phyloP scores from a whole-genome alignment of 1,284 basidiomycete genomes.

The Ustilago trichophora region DNA sequence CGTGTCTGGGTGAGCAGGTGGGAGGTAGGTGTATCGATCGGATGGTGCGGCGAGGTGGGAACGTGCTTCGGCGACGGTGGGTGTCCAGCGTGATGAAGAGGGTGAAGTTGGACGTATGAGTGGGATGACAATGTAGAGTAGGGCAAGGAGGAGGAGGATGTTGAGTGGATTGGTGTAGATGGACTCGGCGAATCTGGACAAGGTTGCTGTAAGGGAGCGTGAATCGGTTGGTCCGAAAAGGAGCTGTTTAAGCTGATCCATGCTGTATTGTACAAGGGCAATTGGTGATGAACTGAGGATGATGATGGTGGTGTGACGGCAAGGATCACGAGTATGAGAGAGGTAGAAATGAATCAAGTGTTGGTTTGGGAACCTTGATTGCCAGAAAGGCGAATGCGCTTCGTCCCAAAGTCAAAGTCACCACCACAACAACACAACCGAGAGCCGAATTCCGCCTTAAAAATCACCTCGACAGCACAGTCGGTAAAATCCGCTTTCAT shows the following conservation, averaged over 20 bases:
- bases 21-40: slow-evolving; percentile 55
- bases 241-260: slow-evolving; percentile 14
- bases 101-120: slow-evolving; percentile 45
- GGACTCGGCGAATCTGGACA: slow-evolving; percentile 20
- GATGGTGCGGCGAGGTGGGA: slow-evolving; percentile 27
- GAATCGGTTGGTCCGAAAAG: slow-evolving; percentile 6
- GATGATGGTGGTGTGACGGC: no score
- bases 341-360: no score
- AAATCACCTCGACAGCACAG: no score
- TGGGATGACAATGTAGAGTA: slow-evolving; percentile 50
- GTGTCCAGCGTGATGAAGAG: slow-evolving; percentile 38
- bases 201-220: not conserved
- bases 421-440: no score
- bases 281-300: no score
- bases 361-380: no score
- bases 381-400: no score
- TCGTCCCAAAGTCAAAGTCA: no score
- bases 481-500: no score
- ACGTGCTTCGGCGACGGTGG: slow-evolving; percentile 36
- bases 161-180: slow-evolving; percentile 60
- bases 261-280: not conserved
- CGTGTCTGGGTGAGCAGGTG: slow-evolving; percentile 51
- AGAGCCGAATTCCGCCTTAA: no score
- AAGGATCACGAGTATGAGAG: no score
- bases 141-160: slow-evolving; percentile 34